Evolutionary conservation across 2,329 filamentous ascomycete species (phyloP).

Genomic region (Cytospora chrysosperma): DNA sequence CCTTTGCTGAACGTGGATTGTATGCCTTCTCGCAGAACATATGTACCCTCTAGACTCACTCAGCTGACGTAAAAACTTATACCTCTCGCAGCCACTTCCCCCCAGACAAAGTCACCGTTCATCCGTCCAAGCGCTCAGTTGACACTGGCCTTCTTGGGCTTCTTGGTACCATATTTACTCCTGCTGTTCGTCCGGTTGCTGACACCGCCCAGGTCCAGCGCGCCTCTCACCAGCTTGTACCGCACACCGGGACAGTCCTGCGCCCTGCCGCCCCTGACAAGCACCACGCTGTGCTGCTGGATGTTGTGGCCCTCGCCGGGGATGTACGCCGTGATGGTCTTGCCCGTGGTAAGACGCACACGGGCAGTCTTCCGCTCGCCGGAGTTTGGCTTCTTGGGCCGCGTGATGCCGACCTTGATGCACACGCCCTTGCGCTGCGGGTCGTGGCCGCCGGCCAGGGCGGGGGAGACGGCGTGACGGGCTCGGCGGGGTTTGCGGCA

Average conservation of each 20-base stretch:
- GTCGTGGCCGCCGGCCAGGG: conserved; percentile 65
- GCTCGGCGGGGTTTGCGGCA: conserved; percentile 77
- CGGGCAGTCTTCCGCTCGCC: conserved; percentile 94
- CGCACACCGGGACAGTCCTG: conserved; percentile 99
- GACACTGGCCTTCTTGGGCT: conserved; percentile 79
- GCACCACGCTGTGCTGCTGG: conserved; percentile 95
- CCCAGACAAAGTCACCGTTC: neutral
- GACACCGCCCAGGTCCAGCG: conserved; percentile 94
- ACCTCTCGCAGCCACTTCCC: neutral
- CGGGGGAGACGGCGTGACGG: conserved; percentile 85
- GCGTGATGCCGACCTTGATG: conserved; percentile 86
- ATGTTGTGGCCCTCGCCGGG: conserved; percentile 98
- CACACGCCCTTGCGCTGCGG: conserved; percentile 95
- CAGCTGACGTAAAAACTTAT: neutral
- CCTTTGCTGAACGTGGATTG: neutral
- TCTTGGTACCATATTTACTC: conserved; percentile 98
- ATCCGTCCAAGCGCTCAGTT: conserved; percentile 33
- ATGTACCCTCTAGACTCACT: neutral
- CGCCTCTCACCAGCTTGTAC: conserved; percentile 89
- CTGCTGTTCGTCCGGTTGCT: conserved; percentile 77
- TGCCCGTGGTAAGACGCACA: conserved; percentile 83
- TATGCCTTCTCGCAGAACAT: neutral
- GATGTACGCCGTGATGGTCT: conserved; percentile 88
- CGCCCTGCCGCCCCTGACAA: conserved; percentile 87
- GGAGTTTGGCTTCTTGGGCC: conserved; percentile 98